Evolutionary conservation across 2,329 filamentous ascomycete genomes (phyloP).

Genomic region (Cytospora mali): DNA sequence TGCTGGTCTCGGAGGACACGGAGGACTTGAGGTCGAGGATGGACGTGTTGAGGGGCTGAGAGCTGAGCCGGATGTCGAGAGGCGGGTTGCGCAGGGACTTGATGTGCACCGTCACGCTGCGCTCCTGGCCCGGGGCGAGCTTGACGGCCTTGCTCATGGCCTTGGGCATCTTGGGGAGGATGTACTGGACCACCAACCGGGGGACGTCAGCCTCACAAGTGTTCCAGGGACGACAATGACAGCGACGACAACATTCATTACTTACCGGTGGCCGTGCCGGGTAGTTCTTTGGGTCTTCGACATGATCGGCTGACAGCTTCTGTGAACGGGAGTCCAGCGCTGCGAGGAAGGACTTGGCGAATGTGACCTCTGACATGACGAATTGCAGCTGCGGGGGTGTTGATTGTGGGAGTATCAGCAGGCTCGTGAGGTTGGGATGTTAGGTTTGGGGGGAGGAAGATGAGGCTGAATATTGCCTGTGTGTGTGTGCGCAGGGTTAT

Average conservation of each 20-base stretch:
- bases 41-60: conserved; percentile 68
- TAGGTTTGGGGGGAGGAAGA: neutral
- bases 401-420: neutral
- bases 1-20: conserved; percentile 64
- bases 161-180: conserved; percentile 68
- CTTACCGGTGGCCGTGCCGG: conserved; percentile 76
- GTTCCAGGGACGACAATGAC: too few species aligned
- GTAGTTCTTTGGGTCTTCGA: conserved; percentile 81
- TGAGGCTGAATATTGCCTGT: too few species aligned
- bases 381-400: neutral
- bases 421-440: neutral
- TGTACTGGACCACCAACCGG: conserved; percentile 59
- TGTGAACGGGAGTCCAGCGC: conserved; percentile 76
- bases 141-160: conserved; percentile 41
- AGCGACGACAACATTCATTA: too few species aligned
- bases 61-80: conserved; percentile 66
- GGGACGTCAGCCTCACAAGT: conserved; percentile 24
- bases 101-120: conserved; percentile 61
- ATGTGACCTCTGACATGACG: conserved; percentile 79
- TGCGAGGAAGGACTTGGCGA: conserved; percentile 81
- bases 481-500: neutral
- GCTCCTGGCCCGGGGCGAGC: conserved; percentile 55
- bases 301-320: conserved; percentile 86
- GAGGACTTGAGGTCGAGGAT: conserved; percentile 76
- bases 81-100: conserved; percentile 78